Conservation (phyloP, 768 basidiomycete genomes). For the Tylopilus plumbeoviolaceoides region DNA sequence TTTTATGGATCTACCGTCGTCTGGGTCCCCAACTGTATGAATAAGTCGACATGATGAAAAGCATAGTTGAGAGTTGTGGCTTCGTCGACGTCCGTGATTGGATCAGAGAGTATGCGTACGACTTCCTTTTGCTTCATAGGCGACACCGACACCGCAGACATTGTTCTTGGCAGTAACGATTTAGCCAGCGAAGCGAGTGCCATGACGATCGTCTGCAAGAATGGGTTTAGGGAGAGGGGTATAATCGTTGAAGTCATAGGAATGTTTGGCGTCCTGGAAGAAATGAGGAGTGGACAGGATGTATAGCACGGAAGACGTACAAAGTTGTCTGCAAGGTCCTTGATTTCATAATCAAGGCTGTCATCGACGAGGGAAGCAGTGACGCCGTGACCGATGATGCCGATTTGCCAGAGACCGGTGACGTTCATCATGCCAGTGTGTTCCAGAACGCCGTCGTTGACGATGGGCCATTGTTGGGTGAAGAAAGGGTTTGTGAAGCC, state of each 20-base stretch:
- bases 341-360: conserved; percentile 85
- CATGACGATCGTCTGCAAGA: conserved; percentile 90
- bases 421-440: conserved; percentile 94
- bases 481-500: conserved; percentile 82
- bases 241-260: conserved; percentile 97
- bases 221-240: conserved; percentile 80
- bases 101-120: conserved; percentile 90
- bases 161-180: conserved; percentile 90
- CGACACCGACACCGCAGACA: conserved; percentile 92
- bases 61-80: conserved; percentile 92
- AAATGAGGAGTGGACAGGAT: neutral
- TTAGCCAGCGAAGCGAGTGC: conserved; percentile 97
- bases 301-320: conserved; percentile 45
- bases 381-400: conserved; percentile 82
- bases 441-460: conserved; percentile 79
- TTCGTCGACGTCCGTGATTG: conserved; percentile 94
- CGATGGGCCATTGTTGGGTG: conserved; percentile 86
- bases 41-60: conserved; percentile 83
- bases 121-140: conserved; percentile 86
- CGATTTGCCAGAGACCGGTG: conserved; percentile 88
- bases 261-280: conserved; percentile 73
- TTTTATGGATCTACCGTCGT: conserved; percentile 94
- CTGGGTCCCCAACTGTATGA: conserved; percentile 99
- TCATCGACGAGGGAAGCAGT: conserved; percentile 92
- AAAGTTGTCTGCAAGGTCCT: conserved; percentile 88